A percentile compares a stretch with the other conserved stretches of the same genome.
Evolutionary conservation across 2,329 filamentous ascomycete genomes (phyloP).

Genomic region (Ophiostoma sp.): DNA sequence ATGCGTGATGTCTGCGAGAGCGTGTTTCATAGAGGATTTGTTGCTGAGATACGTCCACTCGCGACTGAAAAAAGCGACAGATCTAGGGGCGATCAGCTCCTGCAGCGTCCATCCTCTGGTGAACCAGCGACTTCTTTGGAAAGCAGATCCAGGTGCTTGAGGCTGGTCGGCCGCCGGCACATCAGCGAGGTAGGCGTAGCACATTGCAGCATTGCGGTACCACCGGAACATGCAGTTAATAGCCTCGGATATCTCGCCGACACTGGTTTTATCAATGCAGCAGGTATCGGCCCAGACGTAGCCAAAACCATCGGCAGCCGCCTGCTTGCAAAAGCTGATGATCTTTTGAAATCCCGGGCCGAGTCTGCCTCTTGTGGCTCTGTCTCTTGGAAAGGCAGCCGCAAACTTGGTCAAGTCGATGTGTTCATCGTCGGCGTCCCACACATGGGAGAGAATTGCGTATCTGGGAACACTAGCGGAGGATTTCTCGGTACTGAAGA

Average conservation of each 20-base stretch:
- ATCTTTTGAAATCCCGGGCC: background rate
- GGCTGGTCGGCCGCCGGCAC: background rate
- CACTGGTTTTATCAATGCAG: slow-evolving; percentile 17
- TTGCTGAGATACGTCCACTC: slow-evolving; percentile 32
- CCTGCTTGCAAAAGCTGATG: slow-evolving; percentile 2
- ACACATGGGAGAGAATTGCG: slow-evolving; percentile 27
- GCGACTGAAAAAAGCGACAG: slow-evolving; percentile 32
- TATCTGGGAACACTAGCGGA: slow-evolving; percentile 28
- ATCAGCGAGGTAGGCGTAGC: slow-evolving; percentile 18
- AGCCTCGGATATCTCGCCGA: slow-evolving; percentile 10
- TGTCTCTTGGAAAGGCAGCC: too few relatives aligned
- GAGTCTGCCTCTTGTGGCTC: too few relatives aligned
- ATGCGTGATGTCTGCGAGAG: slow-evolving; percentile 28
- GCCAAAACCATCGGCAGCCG: background rate
- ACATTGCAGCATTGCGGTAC: slow-evolving; percentile 13
- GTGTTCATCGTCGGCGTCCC: slow-evolving; percentile 23
- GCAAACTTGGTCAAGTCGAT: too few relatives aligned
- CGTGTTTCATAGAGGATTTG: too few relatives aligned
- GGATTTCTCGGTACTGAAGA: too few relatives aligned
- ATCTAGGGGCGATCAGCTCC: slow-evolving; percentile 53
- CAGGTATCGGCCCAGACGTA: slow-evolving; percentile 21
- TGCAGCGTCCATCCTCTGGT: slow-evolving; percentile 56
- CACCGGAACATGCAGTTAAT: slow-evolving; percentile 23
- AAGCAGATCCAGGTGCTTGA: background rate
- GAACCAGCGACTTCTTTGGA: slow-evolving; percentile 32